Percentiles rank a stretch among this genome's conserved stretches.
phyloP scores from a whole-genome alignment of 1,284 basidiomycete species.

The Cryptococcus sp. region DNA sequence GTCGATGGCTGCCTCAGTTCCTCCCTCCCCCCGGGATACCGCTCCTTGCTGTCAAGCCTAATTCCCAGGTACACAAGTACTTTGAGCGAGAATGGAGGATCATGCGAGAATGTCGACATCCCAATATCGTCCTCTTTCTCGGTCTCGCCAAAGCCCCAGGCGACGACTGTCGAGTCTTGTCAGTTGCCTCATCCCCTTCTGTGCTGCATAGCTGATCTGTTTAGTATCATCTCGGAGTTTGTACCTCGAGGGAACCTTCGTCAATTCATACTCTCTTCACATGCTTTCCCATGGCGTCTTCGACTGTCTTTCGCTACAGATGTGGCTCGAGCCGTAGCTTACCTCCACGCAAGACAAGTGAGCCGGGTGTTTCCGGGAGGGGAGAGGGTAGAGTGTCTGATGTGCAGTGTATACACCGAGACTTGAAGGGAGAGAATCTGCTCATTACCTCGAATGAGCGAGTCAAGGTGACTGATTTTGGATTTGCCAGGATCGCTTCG shows the following conservation, averaged over 20 bases:
- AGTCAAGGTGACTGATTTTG: slow-evolving; percentile 95
- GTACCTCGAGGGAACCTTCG: slow-evolving; percentile 70
- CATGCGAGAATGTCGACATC: slow-evolving; percentile 83
- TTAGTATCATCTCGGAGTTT: slow-evolving; percentile 74
- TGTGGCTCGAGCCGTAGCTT: slow-evolving; percentile 88
- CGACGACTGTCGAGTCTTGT: slow-evolving; percentile 70
- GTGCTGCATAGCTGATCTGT: not conserved
- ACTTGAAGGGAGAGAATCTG: slow-evolving; percentile 96
- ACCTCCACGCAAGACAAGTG: slow-evolving; percentile 82
- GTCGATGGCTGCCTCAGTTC: not conserved
- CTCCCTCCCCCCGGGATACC: not conserved
- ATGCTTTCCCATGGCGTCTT: slow-evolving; percentile 77
- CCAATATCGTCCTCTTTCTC: slow-evolving; percentile 90
- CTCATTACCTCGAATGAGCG: slow-evolving; percentile 87
- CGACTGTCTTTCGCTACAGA: slow-evolving; percentile 91
- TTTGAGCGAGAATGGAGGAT: slow-evolving; percentile 96
- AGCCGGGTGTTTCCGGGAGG: slow-evolving; percentile 49
- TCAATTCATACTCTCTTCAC: slow-evolving; percentile 71
- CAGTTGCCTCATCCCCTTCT: slow-evolving; percentile 17
- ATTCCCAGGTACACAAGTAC: slow-evolving; percentile 71
- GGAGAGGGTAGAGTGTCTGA: too few species aligned
- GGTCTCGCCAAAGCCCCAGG: slow-evolving; percentile 82
- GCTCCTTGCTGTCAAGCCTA: not conserved
- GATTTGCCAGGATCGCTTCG: slow-evolving; percentile 74
- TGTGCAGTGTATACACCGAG: slow-evolving; percentile 55